Evolutionary conservation across 148 eudicot genomes (phyloP), one percentile per base, ranked within the genome.

Genomic region (Amaranthus palmeri): DNA sequence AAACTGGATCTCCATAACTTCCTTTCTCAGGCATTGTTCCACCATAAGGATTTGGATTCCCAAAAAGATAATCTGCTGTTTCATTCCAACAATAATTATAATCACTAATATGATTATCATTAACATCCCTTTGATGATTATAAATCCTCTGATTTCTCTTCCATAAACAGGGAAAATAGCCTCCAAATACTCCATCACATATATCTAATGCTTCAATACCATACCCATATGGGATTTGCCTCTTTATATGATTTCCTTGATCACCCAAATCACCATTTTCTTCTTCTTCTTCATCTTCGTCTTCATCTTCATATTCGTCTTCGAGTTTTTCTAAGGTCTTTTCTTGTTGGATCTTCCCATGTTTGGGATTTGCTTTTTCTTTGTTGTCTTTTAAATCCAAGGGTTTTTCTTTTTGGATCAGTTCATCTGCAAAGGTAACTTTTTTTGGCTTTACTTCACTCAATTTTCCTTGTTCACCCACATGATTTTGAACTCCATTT

Each of bases 111-210:
- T 61, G 42, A 48, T 66, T 61, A 54, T 51, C 10, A 11, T 36
- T 43, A 36, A 17, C 12, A 13, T 7, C 13, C 36, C 36, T 25
- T 25, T 25, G 36, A 25, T 25, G 36, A 25, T 25, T 25, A 25
- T 25, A 25, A 25, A 50, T 54, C 53, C 13, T 54, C 64, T 80
- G 71, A 6, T 76, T 76, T 61, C 61, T 77, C 85, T 79, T 84
- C 40, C 72, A 77, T 67, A 90, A 81, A 67, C 96, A 92, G 0
- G 98, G 98, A 85, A 91, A 92, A 62, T 90, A 84, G 40, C 81
- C 81, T 10, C 98, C 98, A 78, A 92, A 88, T 36, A 92, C 36
- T 44, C 83, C 81, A 14, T 90, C 96, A 86, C 98, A 92, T n/a
- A 88, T 53, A 15, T 87, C 93, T 63, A 82, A 15, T 1, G 81